Evolutionary conservation across 225 moss, liverwort and hornwort species (phyloP), one percentile per base, ranked within the genome.

Genomic region (Rhytidiadelphus loreus): DNA sequence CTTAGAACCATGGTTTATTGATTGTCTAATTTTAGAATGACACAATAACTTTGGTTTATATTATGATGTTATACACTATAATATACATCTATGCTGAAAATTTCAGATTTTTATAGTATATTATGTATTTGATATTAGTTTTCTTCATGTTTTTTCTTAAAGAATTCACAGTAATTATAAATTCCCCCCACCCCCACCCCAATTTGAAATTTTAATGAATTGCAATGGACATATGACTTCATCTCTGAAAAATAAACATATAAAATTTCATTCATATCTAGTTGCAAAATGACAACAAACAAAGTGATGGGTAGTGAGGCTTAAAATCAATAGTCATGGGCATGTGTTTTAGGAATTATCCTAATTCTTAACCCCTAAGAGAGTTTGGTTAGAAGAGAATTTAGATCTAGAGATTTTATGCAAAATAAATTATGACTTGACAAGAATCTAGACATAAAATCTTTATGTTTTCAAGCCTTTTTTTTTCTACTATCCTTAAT

Each of bases 401-500:
- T 2, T 16, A 71, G 5, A 5, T 8, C 1, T 16, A 2, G 5
- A 43, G 26, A 1, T 25, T 15, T 71, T 71, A 0, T 6, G 1
- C 3, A 16, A 26, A 26, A 69, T 39, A 39, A 13, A 43, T 26
- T 71, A 16, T 16, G 5, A 5, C 16, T 41, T 70, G 9, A 71
- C 2, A 43, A 26, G 9, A 71, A 43, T 41, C 3, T 16, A 8
- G 15, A 23, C 4, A 70, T 5, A 28, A 71, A 2, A 16, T 28
- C 16, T 43, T 44, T 2, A 71, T 43, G 0, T 3, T 44, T 44
- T 41, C 8, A 41, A 70, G 5, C 3, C 8, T 24, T 41, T 13
- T 0, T 35, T 69, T 41, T 70, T 8, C 41, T 25, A 41, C 8
- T 13, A 69, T 25, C 41, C 5, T 25, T 41, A 13, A 23, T 13